Conservation (phyloP, 2,329 filamentous ascomycete genomes). For the Pseudogymnoascus sp. region DNA sequence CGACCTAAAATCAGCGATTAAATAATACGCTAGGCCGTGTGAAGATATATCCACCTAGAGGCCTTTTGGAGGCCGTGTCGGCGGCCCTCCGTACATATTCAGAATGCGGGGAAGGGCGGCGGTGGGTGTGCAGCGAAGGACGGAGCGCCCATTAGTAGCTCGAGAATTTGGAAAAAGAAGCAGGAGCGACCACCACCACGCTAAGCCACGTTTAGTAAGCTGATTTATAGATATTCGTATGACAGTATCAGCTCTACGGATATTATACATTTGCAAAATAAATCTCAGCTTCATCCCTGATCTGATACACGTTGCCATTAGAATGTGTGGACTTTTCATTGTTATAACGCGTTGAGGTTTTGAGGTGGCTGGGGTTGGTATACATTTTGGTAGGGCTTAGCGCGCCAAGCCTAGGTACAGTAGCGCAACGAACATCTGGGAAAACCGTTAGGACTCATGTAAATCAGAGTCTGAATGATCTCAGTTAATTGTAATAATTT, state of each 20-base stretch:
- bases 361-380: background rate
- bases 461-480: background rate
- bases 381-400: constrained; percentile 2
- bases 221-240: background rate
- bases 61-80: background rate
- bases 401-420: background rate
- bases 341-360: background rate
- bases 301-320: background rate
- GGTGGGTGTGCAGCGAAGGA: background rate
- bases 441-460: background rate
- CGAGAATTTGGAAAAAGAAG: background rate
- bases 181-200: background rate
- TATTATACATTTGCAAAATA: background rate
- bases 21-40: background rate
- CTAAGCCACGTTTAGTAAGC: background rate
- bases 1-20: background rate
- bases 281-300: background rate
- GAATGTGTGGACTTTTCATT: background rate
- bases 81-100: background rate
- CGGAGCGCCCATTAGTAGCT: background rate
- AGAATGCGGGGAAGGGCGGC: background rate
- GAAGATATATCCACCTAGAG: background rate
- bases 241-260: background rate
- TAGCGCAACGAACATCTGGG: background rate
- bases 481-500: background rate